Conservation (phyloP, 805 yeast genomes). For the Saccharomycopsis sp. region DNA sequence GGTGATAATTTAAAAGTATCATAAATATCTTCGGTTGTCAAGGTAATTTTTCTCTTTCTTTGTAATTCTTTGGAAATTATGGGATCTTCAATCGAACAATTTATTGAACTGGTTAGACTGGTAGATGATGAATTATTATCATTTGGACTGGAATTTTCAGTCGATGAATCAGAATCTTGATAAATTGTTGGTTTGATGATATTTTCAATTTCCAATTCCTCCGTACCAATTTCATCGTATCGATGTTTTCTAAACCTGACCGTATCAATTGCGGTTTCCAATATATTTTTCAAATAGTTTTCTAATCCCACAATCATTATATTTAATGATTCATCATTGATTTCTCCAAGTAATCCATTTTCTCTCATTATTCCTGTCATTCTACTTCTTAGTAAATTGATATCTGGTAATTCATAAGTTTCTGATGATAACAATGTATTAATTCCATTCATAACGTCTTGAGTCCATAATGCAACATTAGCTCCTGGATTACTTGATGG, state of each 20-base stretch:
- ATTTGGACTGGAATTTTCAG: neutral
- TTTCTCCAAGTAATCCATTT: constrained; percentile 74
- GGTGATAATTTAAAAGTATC: constrained; percentile 58
- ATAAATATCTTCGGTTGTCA: constrained; percentile 57
- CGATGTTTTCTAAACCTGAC: constrained; percentile 50
- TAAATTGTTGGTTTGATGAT: neutral
- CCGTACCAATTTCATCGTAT: constrained; percentile 26
- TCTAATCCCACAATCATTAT: constrained; percentile 74
- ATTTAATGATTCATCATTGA: constrained; percentile 73
- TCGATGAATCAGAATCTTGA: neutral
- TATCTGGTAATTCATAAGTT: constrained; percentile 73
- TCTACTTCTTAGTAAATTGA: constrained; percentile 51
- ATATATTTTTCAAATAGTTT: constrained; percentile 58
- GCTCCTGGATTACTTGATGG: neutral
- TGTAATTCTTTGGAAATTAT: constrained; percentile 11
- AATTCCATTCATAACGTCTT: constrained; percentile 79
- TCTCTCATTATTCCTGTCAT: constrained; percentile 82
- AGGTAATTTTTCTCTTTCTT: constrained; percentile 27
- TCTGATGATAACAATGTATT: constrained; percentile 76
- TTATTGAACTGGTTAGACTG: neutral
- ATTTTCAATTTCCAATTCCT: neutral
- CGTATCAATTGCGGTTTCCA: constrained; percentile 67
- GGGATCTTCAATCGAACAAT: constrained; percentile 1
- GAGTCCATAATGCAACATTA: constrained; percentile 53
- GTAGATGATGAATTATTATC: too few relatives aligned